Conservation (phyloP, 495 filamentous ascomycete genomes). For the Aspergillus leporis region DNA sequence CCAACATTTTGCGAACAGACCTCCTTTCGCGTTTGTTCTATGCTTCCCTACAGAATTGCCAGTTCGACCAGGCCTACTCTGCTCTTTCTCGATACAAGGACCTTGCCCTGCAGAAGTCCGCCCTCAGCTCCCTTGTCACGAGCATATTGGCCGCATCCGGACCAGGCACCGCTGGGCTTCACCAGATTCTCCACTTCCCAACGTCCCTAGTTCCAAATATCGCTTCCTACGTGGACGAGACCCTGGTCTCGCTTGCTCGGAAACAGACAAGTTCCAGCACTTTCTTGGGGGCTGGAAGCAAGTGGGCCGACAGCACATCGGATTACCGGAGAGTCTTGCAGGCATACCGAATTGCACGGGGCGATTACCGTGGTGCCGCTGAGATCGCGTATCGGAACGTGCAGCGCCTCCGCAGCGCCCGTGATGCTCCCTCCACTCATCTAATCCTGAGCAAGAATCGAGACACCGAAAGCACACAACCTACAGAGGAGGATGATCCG, state of each 20-base stretch:
- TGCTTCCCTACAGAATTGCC: conserved; percentile 70
- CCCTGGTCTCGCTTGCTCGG: conserved; percentile 56
- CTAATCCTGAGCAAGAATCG: conserved; percentile 32
- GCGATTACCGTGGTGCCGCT: conserved; percentile 87
- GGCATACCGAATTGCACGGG: conserved; percentile 78
- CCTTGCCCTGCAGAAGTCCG: conserved; percentile 59
- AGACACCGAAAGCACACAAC: conserved; percentile 53
- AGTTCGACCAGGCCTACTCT: conserved; percentile 80
- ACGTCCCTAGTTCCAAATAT: conserved; percentile 64
- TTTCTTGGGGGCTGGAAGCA: conserved; percentile 34
- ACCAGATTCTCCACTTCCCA: conserved; percentile 71
- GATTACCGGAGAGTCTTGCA: conserved; percentile 82
- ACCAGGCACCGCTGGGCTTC: conserved; percentile 46
- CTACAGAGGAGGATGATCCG: conserved; percentile 53
- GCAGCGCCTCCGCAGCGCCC: conserved; percentile 56
- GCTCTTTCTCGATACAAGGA: conserved; percentile 73
- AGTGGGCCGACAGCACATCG: conserved; percentile 31
- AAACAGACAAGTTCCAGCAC: conserved; percentile 41
- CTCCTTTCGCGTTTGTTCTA: conserved; percentile 82
- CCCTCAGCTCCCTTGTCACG: conserved; percentile 68
- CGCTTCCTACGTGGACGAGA: conserved; percentile 73
- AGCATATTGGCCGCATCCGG: conserved; percentile 68
- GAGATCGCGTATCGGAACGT: conserved; percentile 68
- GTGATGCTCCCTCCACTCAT: conserved; percentile 48
- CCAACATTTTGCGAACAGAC: conserved; percentile 51